These are phyloP conservation scores for Licmophora abbreviata DNA, from an alignment of 108 stramenopile genomes.

Conservation along the genomic window DNA sequence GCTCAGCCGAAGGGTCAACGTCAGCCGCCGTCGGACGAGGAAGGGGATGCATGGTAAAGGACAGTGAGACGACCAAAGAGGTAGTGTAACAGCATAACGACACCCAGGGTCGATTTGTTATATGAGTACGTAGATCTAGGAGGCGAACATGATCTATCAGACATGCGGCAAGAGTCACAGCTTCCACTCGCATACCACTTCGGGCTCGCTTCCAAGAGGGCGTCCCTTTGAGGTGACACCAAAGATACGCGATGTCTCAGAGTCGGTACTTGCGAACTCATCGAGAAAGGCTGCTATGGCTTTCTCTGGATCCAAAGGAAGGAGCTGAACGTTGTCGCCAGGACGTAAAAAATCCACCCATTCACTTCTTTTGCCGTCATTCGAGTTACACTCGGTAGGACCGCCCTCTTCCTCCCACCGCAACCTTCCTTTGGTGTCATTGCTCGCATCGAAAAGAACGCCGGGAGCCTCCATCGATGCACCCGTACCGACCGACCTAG, in stretches of 20 bases:
- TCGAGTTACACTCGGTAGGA: constrained; percentile 48
- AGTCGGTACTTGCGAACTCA: no score
- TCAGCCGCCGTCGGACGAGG: no score
- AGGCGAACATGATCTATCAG: no score
- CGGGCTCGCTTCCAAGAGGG: constrained; percentile 42
- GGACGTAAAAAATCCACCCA: constrained; percentile 63
- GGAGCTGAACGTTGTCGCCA: constrained; percentile 67
- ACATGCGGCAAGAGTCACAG: background rate
- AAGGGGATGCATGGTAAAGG: no score
- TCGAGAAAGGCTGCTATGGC: background rate
- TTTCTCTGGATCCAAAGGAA: constrained; percentile 24
- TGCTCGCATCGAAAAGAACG: constrained; percentile 21
- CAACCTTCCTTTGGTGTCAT: constrained; percentile 10
- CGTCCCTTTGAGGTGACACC: constrained; percentile 26
- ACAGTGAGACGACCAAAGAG: no score
- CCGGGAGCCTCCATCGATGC: constrained; percentile 65
- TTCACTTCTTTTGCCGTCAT: constrained; percentile 71
- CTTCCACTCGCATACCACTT: constrained; percentile 39
- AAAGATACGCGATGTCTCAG: constrained; percentile 16
- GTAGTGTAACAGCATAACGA: no score
- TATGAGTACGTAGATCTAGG: no score
- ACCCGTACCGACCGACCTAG: constrained; percentile 58
- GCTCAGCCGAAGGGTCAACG: constrained; percentile 55
- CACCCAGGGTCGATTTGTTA: no score
- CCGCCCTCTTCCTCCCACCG: constrained; percentile 31